These are phyloP conservation scores for Theileria annulata DNA, from an alignment of 169 alveolate genomes.

Conservation along the genomic window DNA sequence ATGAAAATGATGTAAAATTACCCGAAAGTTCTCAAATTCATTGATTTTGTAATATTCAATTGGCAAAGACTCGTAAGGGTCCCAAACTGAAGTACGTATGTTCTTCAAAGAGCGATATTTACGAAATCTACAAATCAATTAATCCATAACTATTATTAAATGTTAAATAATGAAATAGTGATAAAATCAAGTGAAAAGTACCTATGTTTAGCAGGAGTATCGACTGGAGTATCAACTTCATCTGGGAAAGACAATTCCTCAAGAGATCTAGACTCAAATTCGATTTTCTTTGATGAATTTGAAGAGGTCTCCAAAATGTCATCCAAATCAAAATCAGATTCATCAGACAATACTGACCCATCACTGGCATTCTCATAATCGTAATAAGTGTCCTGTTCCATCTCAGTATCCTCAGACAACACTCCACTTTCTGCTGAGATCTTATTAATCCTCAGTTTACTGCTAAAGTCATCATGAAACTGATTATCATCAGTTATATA, in stretches of 20 bases:
- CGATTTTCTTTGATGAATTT: constrained; percentile 32
- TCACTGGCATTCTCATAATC: constrained; percentile 17
- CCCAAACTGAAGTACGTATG: constrained; percentile 88
- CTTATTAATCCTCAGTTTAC: background rate
- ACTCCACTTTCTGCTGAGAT: constrained; percentile 7
- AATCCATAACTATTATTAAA: too few species aligned
- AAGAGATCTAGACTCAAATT: constrained; percentile 48
- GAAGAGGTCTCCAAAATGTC: constrained; percentile 41
- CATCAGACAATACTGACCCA: constrained; percentile 22
- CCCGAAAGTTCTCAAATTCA: constrained; percentile 84
- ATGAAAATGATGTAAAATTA: constrained; percentile 57
- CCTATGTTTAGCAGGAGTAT: constrained; percentile 68
- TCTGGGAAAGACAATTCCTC: constrained; percentile 82
- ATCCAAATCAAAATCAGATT: constrained; percentile 23
- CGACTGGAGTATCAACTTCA: constrained; percentile 89
- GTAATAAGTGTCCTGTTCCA: constrained; percentile 30
- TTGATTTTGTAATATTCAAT: constrained; percentile 84
- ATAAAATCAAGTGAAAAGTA: background rate
- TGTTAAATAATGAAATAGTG: background rate
- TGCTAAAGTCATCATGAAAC: background rate
- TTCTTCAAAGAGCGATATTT: constrained; percentile 88
- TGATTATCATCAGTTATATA: background rate
- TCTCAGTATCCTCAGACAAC: constrained; percentile 34
- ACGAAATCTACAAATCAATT: constrained; percentile 81
- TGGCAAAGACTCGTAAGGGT: constrained; percentile 92